Conservation (phyloP, 1,139 yeast genomes). For the Saccharomyces uvarum region DNA sequence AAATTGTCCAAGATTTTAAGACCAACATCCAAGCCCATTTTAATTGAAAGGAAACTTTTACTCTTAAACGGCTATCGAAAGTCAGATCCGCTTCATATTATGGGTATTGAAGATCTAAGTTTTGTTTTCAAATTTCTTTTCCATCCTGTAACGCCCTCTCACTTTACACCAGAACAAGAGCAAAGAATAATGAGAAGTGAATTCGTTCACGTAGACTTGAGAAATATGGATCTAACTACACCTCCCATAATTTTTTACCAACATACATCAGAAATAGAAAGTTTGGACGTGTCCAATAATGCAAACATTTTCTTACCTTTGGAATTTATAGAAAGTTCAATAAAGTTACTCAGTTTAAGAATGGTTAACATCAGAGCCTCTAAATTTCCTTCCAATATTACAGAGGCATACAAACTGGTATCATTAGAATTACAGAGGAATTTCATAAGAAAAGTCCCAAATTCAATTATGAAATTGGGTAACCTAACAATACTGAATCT, state of each 20-base stretch:
- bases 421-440: slow-evolving; percentile 73
- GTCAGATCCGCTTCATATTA: slow-evolving; percentile 63
- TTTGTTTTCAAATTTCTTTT: slow-evolving; percentile 79
- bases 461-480: slow-evolving; percentile 45
- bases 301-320: slow-evolving; percentile 78
- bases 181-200: slow-evolving; percentile 50
- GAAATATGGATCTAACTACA: slow-evolving; percentile 68
- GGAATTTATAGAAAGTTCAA: slow-evolving; percentile 80
- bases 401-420: slow-evolving; percentile 61
- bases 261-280: slow-evolving; percentile 73
- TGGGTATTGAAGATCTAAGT: slow-evolving; percentile 84
- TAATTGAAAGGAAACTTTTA: slow-evolving; percentile 66
- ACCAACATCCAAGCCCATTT: slow-evolving; percentile 67
- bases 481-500: slow-evolving; percentile 52
- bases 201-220: slow-evolving; percentile 67
- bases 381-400: slow-evolving; percentile 63
- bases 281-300: slow-evolving; percentile 77
- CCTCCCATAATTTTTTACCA: slow-evolving; percentile 79
- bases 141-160: slow-evolving; percentile 62
- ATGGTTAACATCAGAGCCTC: slow-evolving; percentile 71
- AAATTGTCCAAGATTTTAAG: slow-evolving; percentile 68
- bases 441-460: slow-evolving; percentile 57
- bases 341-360: slow-evolving; percentile 57
- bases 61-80: slow-evolving; percentile 74
- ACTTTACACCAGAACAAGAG: slow-evolving; percentile 62